phyloP scores from a whole-genome alignment of 2,329 filamentous ascomycete species.

The Calycina herbarum region DNA sequence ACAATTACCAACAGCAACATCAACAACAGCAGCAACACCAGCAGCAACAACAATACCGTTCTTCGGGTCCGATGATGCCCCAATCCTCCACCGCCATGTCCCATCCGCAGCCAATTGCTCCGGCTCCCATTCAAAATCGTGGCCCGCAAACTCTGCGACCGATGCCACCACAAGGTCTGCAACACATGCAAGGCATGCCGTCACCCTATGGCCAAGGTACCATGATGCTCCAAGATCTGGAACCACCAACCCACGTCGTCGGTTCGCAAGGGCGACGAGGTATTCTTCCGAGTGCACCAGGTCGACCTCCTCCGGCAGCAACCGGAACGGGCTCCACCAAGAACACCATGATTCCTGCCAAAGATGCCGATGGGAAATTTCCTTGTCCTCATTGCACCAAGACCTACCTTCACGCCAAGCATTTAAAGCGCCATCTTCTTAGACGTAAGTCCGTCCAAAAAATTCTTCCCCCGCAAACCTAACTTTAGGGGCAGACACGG shows the following conservation, averaged over 20 bases:
- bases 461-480: slow-evolving; percentile 20
- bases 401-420: slow-evolving; percentile 96
- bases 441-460: slow-evolving; percentile 71
- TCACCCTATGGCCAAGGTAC: slow-evolving; percentile 62
- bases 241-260: slow-evolving; percentile 85
- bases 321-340: slow-evolving; percentile 70
- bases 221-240: slow-evolving; percentile 58
- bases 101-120: slow-evolving; percentile 75
- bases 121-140: slow-evolving; percentile 60
- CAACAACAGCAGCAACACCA: slow-evolving; percentile 41
- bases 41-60: slow-evolving; percentile 45
- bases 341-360: slow-evolving; percentile 82
- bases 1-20: slow-evolving; percentile 29
- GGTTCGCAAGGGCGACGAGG: slow-evolving; percentile 91
- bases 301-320: slow-evolving; percentile 74
- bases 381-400: slow-evolving; percentile 98
- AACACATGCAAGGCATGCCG: slow-evolving; percentile 52
- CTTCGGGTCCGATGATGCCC: slow-evolving; percentile 62
- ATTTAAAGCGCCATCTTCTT: slow-evolving; percentile 92
- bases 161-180: slow-evolving; percentile 68
- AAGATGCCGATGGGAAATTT: slow-evolving; percentile 97
- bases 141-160: slow-evolving; percentile 61
- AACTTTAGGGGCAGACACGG: slow-evolving; percentile 68
- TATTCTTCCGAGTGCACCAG: slow-evolving; percentile 87
- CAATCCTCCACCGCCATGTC: slow-evolving; percentile 65